phyloP scores from a whole-genome alignment of 768 basidiomycete species.

The Clathrus columnatus region DNA sequence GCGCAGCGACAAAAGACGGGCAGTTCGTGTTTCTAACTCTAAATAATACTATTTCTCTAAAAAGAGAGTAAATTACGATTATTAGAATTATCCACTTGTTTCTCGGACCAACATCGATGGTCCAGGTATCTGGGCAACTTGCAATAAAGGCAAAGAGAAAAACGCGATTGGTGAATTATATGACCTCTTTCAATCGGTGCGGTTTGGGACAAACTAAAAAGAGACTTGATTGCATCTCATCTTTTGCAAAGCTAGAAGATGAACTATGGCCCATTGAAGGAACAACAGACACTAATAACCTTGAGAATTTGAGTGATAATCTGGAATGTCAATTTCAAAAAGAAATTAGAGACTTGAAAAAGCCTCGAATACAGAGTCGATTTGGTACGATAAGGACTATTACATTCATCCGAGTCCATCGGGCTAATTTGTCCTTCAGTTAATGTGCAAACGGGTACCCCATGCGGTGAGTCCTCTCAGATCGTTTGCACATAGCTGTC shows the following conservation, averaged over 20 bases:
- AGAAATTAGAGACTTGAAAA: constrained; percentile 64
- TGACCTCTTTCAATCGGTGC: constrained; percentile 69
- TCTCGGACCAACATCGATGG: constrained; percentile 45
- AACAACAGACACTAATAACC: constrained; percentile 14
- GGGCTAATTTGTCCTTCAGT: constrained; percentile 29
- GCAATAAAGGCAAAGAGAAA: constrained; percentile 77
- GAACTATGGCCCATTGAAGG: constrained; percentile 57
- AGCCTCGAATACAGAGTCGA: constrained; percentile 49
- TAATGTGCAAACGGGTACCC: constrained; percentile 72
- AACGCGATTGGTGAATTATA: constrained; percentile 68
- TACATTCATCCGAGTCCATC: neutral
- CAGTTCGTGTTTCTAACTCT: constrained; percentile 1
- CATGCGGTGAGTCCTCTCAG: constrained; percentile 54
- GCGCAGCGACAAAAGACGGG: constrained; percentile 1
- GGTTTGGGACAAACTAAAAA: too few relatives aligned
- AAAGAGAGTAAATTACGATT: too few relatives aligned
- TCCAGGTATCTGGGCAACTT: constrained; percentile 81
- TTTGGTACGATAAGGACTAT: constrained; percentile 42
- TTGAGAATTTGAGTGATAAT: constrained; percentile 30
- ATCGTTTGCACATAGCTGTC: constrained; percentile 4
- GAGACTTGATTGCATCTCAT: constrained; percentile 5
- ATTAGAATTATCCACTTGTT: constrained; percentile 2
- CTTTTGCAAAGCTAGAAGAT: constrained; percentile 45
- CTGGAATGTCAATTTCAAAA: constrained; percentile 64
- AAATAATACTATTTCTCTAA: too few relatives aligned